Conservation (phyloP, 2,329 filamentous ascomycete genomes). For the Colletotrichum sp. region DNA sequence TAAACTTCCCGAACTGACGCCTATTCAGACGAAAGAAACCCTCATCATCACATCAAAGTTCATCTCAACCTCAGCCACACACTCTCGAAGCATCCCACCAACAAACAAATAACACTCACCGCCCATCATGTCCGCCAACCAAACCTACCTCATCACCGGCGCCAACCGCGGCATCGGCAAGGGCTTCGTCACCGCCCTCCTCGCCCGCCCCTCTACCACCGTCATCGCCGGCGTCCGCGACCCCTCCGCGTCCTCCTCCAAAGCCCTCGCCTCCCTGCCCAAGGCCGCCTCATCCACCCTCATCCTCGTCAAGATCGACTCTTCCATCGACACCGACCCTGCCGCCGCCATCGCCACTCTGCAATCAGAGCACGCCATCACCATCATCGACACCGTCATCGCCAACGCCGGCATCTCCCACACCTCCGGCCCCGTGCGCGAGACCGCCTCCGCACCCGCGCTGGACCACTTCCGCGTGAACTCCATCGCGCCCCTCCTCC, state of each 20-base stretch:
- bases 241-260: conserved; percentile 27
- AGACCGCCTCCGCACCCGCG: conserved; percentile 31
- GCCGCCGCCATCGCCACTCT: conserved; percentile 34
- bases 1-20: neutral
- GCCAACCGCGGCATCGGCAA: conserved; percentile 14
- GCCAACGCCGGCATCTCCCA: conserved; percentile 52
- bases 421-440: conserved; percentile 10
- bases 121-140: conserved; percentile 33
- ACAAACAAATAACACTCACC: neutral
- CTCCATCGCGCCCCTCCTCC: conserved; percentile 7
- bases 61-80: neutral
- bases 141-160: conserved; percentile 39
- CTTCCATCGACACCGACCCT: conserved; percentile 34
- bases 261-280: conserved; percentile 39
- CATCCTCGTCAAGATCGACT: conserved; percentile 47
- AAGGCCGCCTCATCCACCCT: conserved; percentile 37
- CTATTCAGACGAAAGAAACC: neutral
- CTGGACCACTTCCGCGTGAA: conserved; percentile 44
- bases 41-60: neutral
- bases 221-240: conserved; percentile 45
- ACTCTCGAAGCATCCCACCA: neutral
- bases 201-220: conserved; percentile 27
- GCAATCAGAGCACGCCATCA: conserved; percentile 34
- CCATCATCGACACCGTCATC: conserved; percentile 54
- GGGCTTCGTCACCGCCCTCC: neutral